Evolutionary conservation across 2,329 filamentous ascomycete species (phyloP), one percentile per base, ranked within the genome.

Genomic region (Colletotrichum tropicale): DNA sequence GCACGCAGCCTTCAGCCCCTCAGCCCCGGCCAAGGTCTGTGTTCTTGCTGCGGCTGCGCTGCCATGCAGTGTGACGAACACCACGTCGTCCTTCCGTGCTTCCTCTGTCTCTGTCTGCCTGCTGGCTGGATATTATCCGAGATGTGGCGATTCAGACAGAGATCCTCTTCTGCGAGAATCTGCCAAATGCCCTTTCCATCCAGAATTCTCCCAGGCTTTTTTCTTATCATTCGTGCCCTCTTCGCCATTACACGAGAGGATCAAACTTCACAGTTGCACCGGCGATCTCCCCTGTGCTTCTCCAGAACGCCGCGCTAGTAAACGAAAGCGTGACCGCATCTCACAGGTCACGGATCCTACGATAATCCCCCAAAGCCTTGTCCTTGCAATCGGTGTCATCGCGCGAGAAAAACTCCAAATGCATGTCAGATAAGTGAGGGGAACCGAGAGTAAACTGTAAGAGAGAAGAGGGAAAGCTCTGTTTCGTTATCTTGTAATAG

Each of bases 401-500:
- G 34, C 34, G 70, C 58, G 21, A 26, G 9, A 60, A 32, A 30
- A 28, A 10, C 1, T 3, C 13, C 13, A 3, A 38, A 52, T 68
- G 70, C 70, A 74, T 74, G 70, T 69, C 65, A 74, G 74, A 76
- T 34, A 13, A 30, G 34, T 30, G n/a, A 32, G 30, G 70, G 21
- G 48, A 12, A 26, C 8, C 12, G 12, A 26, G n/a, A 55, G 38
- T 32, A 7, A 61, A 30, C n/a, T 52, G 26, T 8, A n/a, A 48
- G 48, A 67, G 66, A 69, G 70, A 52, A 58, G 64, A 58, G 38
- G 43, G 32, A 58, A 26, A 65, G 70, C 58, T 69, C 48, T 69
- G 48, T 52, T 72, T 76, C 36, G 64, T 74, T 66, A 60, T 74
- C 24, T 38, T 74, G 70, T 52, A 66, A 69, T 74, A 74, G 28